Conservation (phyloP, 495 filamentous ascomycete species). For the Neurospora cerealis region DNA sequence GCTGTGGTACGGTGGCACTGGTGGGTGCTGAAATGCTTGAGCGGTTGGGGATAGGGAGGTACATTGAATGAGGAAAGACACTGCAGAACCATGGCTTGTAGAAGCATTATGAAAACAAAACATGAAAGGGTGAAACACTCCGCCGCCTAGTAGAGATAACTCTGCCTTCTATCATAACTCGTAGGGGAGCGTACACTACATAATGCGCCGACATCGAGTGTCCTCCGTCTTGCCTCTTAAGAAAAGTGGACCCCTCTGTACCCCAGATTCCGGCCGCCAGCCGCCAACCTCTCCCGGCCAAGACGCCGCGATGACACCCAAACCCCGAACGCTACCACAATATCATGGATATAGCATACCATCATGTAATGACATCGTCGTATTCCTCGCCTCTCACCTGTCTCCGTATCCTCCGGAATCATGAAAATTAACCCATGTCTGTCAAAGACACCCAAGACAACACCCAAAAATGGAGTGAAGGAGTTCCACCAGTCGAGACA, state of each 20-base stretch:
- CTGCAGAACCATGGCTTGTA: neutral
- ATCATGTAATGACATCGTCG: neutral
- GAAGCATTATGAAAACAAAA: too few species aligned
- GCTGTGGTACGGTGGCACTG: neutral
- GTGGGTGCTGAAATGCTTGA: neutral
- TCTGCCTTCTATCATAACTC: too few species aligned
- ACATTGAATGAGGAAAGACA: neutral
- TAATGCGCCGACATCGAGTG: neutral
- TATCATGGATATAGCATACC: neutral
- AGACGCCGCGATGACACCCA: neutral
- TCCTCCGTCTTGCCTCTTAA: neutral
- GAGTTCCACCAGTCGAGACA: neutral
- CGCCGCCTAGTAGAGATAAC: too few species aligned
- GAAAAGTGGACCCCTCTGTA: neutral
- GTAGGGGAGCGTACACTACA: too few species aligned
- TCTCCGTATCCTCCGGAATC: neutral
- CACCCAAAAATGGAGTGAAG: neutral
- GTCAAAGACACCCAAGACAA: neutral
- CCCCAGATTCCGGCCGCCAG: neutral
- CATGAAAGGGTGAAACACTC: too few species aligned
- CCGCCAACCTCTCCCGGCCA: neutral
- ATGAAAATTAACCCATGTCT: neutral
- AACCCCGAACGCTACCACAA: neutral
- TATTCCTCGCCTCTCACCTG: neutral
- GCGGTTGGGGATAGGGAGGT: neutral